Evolutionary conservation across 345 rosid species (phyloP).

Genomic region (Viola odorata): DNA sequence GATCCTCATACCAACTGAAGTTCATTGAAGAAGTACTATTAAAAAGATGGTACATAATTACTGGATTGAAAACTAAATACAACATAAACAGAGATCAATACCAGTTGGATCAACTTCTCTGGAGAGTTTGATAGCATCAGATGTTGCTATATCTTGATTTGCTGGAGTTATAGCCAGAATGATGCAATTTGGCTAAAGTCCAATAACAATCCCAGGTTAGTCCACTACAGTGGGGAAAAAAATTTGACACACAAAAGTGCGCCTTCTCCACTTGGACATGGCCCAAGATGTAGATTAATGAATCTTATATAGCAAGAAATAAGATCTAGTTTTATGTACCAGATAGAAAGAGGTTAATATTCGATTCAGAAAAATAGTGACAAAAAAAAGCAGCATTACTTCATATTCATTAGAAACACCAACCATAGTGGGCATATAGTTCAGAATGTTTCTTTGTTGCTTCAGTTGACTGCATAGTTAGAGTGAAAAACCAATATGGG

Average conservation of each 20-base stretch:
- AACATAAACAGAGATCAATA: slow-evolving; percentile 7
- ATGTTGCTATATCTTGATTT: slow-evolving; percentile 69
- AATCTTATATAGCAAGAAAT: neutral
- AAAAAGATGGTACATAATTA: neutral
- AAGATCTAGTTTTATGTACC: neutral
- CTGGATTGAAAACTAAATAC: neutral
- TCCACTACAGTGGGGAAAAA: neutral
- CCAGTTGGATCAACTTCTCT: slow-evolving; percentile 63
- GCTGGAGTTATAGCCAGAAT: slow-evolving; percentile 70
- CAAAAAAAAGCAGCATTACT: neutral
- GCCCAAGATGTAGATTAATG: neutral
- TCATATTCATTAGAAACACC: neutral
- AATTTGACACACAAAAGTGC: too few species aligned
- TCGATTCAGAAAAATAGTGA: neutral
- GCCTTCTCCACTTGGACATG: too few species aligned
- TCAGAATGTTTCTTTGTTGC: too few species aligned
- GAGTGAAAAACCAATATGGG: too few species aligned
- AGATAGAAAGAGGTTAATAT: neutral
- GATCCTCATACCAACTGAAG: neutral
- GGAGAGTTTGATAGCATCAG: slow-evolving; percentile 68
- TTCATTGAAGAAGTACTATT: neutral
- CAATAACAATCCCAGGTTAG: slow-evolving; percentile 1
- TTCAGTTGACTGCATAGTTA: too few species aligned
- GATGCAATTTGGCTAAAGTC: slow-evolving; percentile 46
- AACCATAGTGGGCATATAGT: neutral